Evolutionary conservation across 78 protist species (phyloP).

Genomic region (Cyanophora paradoxa): DNA sequence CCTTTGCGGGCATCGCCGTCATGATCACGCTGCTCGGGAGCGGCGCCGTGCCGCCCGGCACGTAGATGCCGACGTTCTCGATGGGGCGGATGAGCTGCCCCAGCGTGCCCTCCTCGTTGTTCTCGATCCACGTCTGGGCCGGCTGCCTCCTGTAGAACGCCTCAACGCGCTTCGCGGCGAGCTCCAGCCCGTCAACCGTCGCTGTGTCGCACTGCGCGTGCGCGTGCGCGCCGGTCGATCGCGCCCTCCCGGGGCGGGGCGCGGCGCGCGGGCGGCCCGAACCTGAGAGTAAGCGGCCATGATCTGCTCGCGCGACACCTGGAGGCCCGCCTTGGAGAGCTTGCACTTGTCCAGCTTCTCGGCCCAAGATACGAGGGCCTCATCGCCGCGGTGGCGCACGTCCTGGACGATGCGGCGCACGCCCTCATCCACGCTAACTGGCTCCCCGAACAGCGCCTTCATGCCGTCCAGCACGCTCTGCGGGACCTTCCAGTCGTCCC

Average conservation of each 20-base stretch:
- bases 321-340: too few species aligned
- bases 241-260: neutral
- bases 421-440: too few species aligned
- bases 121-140: conserved; percentile 7
- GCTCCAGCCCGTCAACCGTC: too few species aligned
- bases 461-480: too few species aligned
- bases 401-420: conserved; percentile 30
- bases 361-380: neutral
- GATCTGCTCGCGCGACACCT: too few species aligned
- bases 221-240: too few species aligned
- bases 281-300: too few species aligned
- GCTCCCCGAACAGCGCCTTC: too few species aligned
- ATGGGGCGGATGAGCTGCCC: conserved; percentile 7
- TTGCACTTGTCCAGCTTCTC: conserved; percentile 18
- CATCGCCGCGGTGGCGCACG: conserved; percentile 18
- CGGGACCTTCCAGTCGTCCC: too few species aligned
- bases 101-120: conserved; percentile 18
- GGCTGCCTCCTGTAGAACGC: conserved; percentile 28
- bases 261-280: too few species aligned
- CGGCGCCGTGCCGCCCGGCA: conserved; percentile 44
- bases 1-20: conserved; percentile 40
- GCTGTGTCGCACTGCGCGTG: too few species aligned
- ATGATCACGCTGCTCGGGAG: conserved; percentile 38
- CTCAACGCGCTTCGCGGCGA: neutral
- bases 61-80: conserved; percentile 37